phyloP scores from a whole-genome alignment of 306 rosid species.

The barrel medic (Medicago truncatula) region DNA sequence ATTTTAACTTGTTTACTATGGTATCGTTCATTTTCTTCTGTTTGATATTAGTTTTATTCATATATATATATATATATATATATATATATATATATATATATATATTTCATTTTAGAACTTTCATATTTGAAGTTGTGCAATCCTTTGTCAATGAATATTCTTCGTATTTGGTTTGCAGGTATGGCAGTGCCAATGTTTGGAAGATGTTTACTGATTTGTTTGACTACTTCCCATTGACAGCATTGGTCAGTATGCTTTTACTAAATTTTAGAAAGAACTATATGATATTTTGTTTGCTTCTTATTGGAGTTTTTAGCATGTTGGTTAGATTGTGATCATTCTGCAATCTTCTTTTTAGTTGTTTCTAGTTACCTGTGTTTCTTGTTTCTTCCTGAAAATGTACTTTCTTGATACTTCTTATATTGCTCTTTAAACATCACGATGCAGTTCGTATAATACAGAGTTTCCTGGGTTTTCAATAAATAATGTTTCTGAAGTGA shows the following conservation, averaged over 20 bases:
- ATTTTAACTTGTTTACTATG: too few relatives aligned
- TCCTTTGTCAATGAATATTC: conserved; percentile 19
- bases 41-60: not conserved
- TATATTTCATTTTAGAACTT: not conserved
- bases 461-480: conserved; percentile 17
- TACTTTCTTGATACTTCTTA: not conserved
- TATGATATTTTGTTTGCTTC: conserved; percentile 1
- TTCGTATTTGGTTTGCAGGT: conserved; percentile 64
- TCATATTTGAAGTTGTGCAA: conserved; percentile 27
- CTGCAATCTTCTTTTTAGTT: conserved; percentile 7
- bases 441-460: not conserved
- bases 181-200: conserved; percentile 98
- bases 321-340: conserved; percentile 15
- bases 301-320: conserved; percentile 17
- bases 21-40: not conserved
- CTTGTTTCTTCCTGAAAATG: conserved; percentile 4
- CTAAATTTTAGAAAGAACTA: conserved; percentile 18
- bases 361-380: conserved; percentile 5
- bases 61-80: too few relatives aligned
- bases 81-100: too few relatives aligned
- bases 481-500: conserved; percentile 31
- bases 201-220: conserved; percentile 92
- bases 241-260: conserved; percentile 72
- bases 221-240: conserved; percentile 96
- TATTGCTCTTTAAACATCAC: conserved; percentile 15